Evolutionary conservation across 208 protist genomes (phyloP).

Genomic region (Leishmania braziliensis): DNA sequence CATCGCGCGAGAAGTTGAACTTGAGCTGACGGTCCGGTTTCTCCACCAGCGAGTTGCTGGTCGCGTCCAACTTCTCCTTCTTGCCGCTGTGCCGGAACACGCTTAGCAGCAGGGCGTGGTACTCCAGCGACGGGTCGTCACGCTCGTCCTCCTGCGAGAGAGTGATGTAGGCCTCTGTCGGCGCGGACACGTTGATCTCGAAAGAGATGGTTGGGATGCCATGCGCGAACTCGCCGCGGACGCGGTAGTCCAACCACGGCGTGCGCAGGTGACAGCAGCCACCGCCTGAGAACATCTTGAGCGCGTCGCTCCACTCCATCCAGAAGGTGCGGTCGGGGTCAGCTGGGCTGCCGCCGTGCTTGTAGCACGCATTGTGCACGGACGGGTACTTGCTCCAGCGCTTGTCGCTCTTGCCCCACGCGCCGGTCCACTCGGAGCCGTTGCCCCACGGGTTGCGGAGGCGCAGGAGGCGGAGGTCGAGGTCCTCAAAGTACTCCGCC

Average conservation of each 20-base stretch:
- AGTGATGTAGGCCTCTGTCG: conserved; percentile 59
- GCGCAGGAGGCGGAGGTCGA: conserved; percentile 66
- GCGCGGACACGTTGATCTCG: conserved; percentile 63
- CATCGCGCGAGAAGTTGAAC: conserved; percentile 81
- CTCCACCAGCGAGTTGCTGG: conserved; percentile 74
- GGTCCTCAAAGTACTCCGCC: conserved; percentile 51
- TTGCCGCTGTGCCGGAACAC: conserved; percentile 63
- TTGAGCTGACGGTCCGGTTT: conserved; percentile 68
- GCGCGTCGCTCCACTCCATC: conserved; percentile 78
- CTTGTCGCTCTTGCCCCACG: conserved; percentile 62
- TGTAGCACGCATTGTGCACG: conserved; percentile 51
- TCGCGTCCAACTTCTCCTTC: conserved; percentile 67
- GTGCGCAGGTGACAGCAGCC: conserved; percentile 70
- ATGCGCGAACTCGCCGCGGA: conserved; percentile 67
- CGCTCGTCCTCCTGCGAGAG: conserved; percentile 81
- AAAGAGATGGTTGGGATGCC: conserved; percentile 59
- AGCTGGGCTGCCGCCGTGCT: conserved; percentile 34
- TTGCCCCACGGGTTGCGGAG: conserved; percentile 80
- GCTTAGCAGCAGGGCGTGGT: conserved; percentile 66
- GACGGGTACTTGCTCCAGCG: conserved; percentile 73
- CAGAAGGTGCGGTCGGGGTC: conserved; percentile 76
- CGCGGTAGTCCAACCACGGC: conserved; percentile 80
- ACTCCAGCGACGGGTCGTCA: conserved; percentile 45
- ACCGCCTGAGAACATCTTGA: conserved; percentile 60
- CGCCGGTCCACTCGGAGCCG: conserved; percentile 69